These are phyloP conservation scores for Pascua guehoae DNA, from an alignment of 1,284 basidiomycete species.

Conservation along the genomic window DNA sequence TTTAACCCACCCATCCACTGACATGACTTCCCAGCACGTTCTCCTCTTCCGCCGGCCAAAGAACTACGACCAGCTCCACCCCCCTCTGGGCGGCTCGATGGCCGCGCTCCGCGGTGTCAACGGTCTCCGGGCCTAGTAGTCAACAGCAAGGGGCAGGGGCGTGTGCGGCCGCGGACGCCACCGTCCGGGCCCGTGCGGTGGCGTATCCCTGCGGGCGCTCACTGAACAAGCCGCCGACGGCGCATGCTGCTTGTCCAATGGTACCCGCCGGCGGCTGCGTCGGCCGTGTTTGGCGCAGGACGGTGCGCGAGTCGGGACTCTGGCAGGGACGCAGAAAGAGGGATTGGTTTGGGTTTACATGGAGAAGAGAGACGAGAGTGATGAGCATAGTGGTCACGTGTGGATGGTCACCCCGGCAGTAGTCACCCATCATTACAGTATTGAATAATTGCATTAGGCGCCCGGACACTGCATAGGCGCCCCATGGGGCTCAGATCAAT, in stretches of 20 bases:
- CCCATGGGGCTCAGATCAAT: conserved; percentile 1
- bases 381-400: background rate
- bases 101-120: conserved; percentile 26
- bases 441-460: background rate
- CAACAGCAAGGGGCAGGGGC: no score
- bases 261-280: no score
- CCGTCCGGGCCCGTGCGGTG: no score
- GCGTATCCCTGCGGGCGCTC: no score
- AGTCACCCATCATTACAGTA: background rate
- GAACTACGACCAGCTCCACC: conserved; percentile 40
- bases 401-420: background rate
- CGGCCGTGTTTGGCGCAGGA: no score
- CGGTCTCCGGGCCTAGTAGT: background rate
- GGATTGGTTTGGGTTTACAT: background rate
- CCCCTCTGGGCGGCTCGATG: conserved; percentile 25
- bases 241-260: no score
- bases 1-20: background rate
- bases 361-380: background rate
- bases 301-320: no score
- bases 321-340: no score
- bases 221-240: no score
- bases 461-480: background rate
- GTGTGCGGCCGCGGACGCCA: no score
- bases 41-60: conserved; percentile 47
- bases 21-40: conserved; percentile 29